These are phyloP conservation scores for Plantago major DNA, from an alignment of 257 asterid genomes.

Conservation along the genomic window DNA sequence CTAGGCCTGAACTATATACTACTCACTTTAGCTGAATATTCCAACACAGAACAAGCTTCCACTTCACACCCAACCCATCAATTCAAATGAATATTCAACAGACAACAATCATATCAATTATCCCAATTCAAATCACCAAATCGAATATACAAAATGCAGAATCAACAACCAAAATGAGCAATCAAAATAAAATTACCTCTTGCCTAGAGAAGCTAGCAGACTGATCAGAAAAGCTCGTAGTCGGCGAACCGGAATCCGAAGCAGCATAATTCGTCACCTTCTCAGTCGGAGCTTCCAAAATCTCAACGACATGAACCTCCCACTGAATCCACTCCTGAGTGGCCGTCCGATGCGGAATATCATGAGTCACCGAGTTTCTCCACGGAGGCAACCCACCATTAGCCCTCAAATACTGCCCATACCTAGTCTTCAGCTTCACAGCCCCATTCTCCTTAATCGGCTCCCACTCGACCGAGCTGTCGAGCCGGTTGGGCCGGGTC, in stretches of 20 bases:
- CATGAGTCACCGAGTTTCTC: slow-evolving; percentile 91
- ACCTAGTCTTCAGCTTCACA: slow-evolving; percentile 77
- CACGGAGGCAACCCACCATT: slow-evolving; percentile 94
- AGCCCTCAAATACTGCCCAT: slow-evolving; percentile 78
- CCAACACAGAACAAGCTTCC: no score
- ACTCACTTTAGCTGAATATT: no score
- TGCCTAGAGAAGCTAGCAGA: slow-evolving; percentile 63
- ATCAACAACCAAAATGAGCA: not conserved
- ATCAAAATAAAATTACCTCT: slow-evolving; percentile 42
- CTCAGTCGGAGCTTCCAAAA: slow-evolving; percentile 23
- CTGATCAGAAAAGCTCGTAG: slow-evolving; percentile 38
- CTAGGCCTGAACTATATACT: no score
- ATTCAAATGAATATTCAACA: no score
- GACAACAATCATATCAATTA: no score
- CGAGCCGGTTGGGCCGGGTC: slow-evolving; percentile 59
- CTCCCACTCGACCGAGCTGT: slow-evolving; percentile 93
- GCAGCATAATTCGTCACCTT: slow-evolving; percentile 42
- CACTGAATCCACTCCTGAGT: slow-evolving; percentile 84
- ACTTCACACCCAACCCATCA: no score
- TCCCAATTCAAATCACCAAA: no score
- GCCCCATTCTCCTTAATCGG: slow-evolving; percentile 62
- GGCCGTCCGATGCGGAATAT: slow-evolving; percentile 72
- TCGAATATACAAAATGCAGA: not conserved
- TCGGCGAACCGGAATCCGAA: slow-evolving; percentile 55
- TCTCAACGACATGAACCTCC: slow-evolving; percentile 79